phyloP scores from a whole-genome alignment of 2,329 filamentous ascomycete genomes.

The Stachybotrys chlorohalonatus region DNA sequence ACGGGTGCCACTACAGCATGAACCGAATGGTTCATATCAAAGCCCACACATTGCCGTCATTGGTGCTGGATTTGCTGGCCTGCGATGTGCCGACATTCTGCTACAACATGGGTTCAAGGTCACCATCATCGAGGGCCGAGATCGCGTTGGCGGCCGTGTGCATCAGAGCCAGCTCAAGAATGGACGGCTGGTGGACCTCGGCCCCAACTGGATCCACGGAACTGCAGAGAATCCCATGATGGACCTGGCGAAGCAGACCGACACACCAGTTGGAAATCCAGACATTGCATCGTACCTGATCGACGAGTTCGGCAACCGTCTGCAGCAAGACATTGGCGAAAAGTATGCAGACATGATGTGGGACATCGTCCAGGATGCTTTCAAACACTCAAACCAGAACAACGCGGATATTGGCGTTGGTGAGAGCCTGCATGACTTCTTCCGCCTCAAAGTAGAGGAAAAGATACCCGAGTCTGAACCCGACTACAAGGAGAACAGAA shows the following conservation, averaged over 20 bases:
- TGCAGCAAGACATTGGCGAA: slow-evolving; percentile 37
- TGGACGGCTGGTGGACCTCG: slow-evolving; percentile 44
- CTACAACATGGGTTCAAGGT: slow-evolving; percentile 56
- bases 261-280: slow-evolving; percentile 37
- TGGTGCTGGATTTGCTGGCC: slow-evolving; percentile 60
- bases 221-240: slow-evolving; percentile 62
- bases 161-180: slow-evolving; percentile 40
- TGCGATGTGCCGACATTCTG: slow-evolving; percentile 62
- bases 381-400: slow-evolving; percentile 53
- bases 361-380: slow-evolving; percentile 59
- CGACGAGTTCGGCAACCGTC: slow-evolving; percentile 42
- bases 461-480: slow-evolving; percentile 36
- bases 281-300: slow-evolving; percentile 47
- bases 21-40: slow-evolving; percentile 6
- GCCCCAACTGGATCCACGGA: slow-evolving; percentile 77
- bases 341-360: slow-evolving; percentile 48
- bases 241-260: slow-evolving; percentile 54
- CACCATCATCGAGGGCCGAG: slow-evolving; percentile 59
- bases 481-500: slow-evolving; percentile 29
- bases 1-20: slow-evolving; percentile 14
- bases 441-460: slow-evolving; percentile 31
- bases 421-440: slow-evolving; percentile 46
- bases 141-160: slow-evolving; percentile 58
- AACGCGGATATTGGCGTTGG: slow-evolving; percentile 34
- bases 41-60: slow-evolving; percentile 55